Base-by-base conservation (phyloP, 257 asterid genomes). In the Solanum chiquidenum region DNA sequence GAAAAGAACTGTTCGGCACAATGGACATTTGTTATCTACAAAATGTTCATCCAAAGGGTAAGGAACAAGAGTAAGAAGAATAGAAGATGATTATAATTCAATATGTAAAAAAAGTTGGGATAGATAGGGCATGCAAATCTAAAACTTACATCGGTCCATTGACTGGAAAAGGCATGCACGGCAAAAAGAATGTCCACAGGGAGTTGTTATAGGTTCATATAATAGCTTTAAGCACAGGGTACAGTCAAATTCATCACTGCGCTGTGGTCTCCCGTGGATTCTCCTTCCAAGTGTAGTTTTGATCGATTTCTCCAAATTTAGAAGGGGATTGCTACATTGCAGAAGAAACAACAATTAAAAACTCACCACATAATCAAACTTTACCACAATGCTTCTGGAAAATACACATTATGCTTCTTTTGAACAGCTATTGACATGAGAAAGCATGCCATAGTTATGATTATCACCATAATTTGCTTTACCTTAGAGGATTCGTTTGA, bases 111-210 rank as follows among this genome's bases (percentile, higher is more conserved):
- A 83, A 73, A 52, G 34, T 18, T 38, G 64, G 85, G 74, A 12
- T 88, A 90, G 83, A 82, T 79, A 86, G 21, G 85, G 33, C 5
- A 38, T 71, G 77, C 62, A 62, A 73, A 8, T 75, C 34, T 73
- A 86, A 89, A 69, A 90, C 86, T 86, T 73, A 97, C 99, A 94
- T 93, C 98, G 93, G 89, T 97, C 99, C 99, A 97, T 95, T 84
- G 97, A 85, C 91, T 96, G 99, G 92, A 97, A 97, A 86, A 96
- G 92, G 95, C 99, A 97, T 75, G 99, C 93, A 64, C 96, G 97
- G 89, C 99, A 97, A 90, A 95, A 97, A 64, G 99, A 95, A 92
- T 97, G 99, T 83, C 99, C 99, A 87, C 99, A 97, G 64, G 99
- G 96, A 90, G 99, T 97, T 85, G 99, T 96, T 71, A 95, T 60